Evolutionary conservation across 768 basidiomycete genomes (phyloP).

Genomic region (Boletellus ananiceps): DNA sequence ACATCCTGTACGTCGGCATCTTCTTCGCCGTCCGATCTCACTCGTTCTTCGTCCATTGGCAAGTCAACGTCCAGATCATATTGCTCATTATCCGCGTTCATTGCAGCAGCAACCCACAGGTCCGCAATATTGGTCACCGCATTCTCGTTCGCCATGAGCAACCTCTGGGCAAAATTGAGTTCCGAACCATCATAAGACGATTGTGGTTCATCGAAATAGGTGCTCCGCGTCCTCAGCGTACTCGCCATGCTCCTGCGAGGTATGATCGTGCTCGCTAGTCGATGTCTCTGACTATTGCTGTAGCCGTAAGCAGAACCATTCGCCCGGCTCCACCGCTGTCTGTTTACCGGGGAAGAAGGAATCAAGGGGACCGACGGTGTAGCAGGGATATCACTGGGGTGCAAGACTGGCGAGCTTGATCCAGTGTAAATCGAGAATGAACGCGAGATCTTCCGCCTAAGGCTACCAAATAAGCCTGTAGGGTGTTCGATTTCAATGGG

Average conservation of each 20-base stretch:
- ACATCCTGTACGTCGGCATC: slow-evolving; percentile 30
- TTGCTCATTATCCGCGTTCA: slow-evolving; percentile 88
- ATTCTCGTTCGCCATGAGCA: slow-evolving; percentile 91
- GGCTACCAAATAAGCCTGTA: slow-evolving; percentile 34
- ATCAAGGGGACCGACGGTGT: slow-evolving; percentile 44
- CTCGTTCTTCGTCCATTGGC: slow-evolving; percentile 22
- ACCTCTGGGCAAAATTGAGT: slow-evolving; percentile 82
- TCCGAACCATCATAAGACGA: slow-evolving; percentile 45
- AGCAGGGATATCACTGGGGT: slow-evolving; percentile 29
- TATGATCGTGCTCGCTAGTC: slow-evolving; percentile 47
- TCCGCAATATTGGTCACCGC: slow-evolving; percentile 93
- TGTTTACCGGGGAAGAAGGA: slow-evolving; percentile 38
- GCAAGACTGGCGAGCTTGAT: slow-evolving; percentile 43
- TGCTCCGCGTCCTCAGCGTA: slow-evolving; percentile 49
- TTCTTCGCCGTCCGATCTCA: slow-evolving; percentile 45
- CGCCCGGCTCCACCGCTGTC: slow-evolving; percentile 49
- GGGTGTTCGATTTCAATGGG: slow-evolving; percentile 40
- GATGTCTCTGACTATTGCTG: slow-evolving; percentile 47
- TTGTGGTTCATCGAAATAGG: slow-evolving; percentile 39
- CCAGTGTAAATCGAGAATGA: slow-evolving; percentile 59
- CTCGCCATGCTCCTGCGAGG: slow-evolving; percentile 51
- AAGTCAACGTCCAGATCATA: slow-evolving; percentile 43
- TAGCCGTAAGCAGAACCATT: slow-evolving; percentile 85
- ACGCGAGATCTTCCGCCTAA: slow-evolving; percentile 48
- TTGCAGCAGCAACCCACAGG: slow-evolving; percentile 95